Evolutionary conservation across 495 filamentous ascomycete species (phyloP).

Genomic region (Clavariopsis aquatica): DNA sequence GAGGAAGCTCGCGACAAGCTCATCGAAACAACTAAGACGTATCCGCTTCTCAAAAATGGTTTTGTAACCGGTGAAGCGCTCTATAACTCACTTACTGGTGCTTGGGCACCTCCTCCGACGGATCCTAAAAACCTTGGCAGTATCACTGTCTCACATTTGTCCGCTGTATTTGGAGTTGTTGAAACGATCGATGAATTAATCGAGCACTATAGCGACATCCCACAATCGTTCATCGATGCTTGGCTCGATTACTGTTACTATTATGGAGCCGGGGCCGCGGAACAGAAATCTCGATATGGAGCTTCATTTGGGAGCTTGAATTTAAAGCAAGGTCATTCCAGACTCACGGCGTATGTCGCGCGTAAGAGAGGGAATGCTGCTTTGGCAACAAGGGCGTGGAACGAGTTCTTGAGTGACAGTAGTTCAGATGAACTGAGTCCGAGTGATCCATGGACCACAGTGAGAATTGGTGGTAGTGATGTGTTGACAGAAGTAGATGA

Average conservation of each 20-base stretch:
- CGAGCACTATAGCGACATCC: conserved; percentile 42
- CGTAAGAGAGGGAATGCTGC: conserved; percentile 41
- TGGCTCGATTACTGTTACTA: conserved; percentile 53
- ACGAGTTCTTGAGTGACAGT: conserved; percentile 15
- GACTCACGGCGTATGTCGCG: conserved; percentile 50
- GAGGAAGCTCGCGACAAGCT: conserved; percentile 47
- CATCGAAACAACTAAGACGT: conserved; percentile 47
- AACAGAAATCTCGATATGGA: conserved; percentile 50
- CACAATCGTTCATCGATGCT: conserved; percentile 45
- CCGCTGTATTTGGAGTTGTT: conserved; percentile 51
- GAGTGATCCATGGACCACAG: conserved; percentile 15
- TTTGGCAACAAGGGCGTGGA: conserved; percentile 29
- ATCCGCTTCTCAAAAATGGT: conserved; percentile 49
- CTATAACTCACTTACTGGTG: conserved; percentile 48
- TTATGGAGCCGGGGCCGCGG: conserved; percentile 43
- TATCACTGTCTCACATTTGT: conserved; percentile 49
- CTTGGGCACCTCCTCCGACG: conserved; percentile 46
- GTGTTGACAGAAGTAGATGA: conserved; percentile 14
- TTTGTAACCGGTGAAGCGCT: conserved; percentile 53
- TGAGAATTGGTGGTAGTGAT: conserved; percentile 9
- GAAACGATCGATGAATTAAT: conserved; percentile 17
- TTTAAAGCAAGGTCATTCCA: conserved; percentile 51
- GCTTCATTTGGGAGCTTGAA: conserved; percentile 45
- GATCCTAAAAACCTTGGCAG: conserved; percentile 49
- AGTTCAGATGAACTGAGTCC: conserved; percentile 17